Evolutionary conservation across 495 filamentous ascomycete species (phyloP), one percentile per base, ranked within the genome.

Genomic region (Neurospora terricola): DNA sequence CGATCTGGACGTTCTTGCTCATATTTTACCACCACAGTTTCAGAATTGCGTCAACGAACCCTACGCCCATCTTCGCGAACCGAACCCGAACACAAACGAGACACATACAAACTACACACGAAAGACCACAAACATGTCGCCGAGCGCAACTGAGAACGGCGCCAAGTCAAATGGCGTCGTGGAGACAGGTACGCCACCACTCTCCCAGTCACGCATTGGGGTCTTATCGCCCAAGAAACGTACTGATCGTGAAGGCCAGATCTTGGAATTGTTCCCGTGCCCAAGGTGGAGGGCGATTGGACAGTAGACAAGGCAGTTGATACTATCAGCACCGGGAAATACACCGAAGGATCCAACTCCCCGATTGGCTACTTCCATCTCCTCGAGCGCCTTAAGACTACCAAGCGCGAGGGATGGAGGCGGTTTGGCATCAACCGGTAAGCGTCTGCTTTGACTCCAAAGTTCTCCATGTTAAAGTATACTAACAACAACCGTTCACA

Each of bases 351-450:
- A 75, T 86, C 93, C 21, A 81, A 82, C 69, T 94, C 94, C 0
- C 94, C 95, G 1, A 77, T 99, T 68, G 90, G 93, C 45, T 98
- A 97, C 86, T 93, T 99, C 78, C 96, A 99, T 83, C 83, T 97
- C 72, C 88, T 99, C 69, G 91, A 94, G 83, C 91, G 92, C 39
- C 87, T 99, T 14, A 99, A 99, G 88, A 97, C 94, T 16, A 96
- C 90, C 72, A 95, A 94, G 79, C 92, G 96, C 74, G 96, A 97
- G 83, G 96, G 96, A 70, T 99, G 96, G 96, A 90, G 90, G 73
- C 90, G 94, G 40, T 96, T 97, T 78, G 89, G 88, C 62, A 93
- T 98, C 79, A 77, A 88, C 48, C 77, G 87, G 86, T 87, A 77
- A 36, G 70, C 16, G 27, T 21, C 2, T 72, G 83, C 82, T 10